Conservation (phyloP, 2,329 filamentous ascomycete genomes). For the Talaromyces sp. region DNA sequence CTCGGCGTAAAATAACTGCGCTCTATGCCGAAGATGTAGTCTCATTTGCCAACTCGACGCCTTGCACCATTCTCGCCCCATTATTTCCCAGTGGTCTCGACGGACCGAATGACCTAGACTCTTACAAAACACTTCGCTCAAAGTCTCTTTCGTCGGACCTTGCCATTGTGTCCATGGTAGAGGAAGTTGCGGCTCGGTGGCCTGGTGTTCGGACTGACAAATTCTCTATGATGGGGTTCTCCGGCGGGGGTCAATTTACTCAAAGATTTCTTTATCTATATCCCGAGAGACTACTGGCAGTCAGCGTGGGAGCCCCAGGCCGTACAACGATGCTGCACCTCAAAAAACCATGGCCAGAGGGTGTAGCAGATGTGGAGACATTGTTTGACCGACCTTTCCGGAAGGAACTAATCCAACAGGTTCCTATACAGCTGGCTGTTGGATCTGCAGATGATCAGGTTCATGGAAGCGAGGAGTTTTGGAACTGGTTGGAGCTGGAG, state of each 20-base stretch:
- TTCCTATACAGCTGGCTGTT: slow-evolving; percentile 4
- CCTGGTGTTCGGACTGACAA: slow-evolving; percentile 28
- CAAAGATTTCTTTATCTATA: slow-evolving; percentile 33
- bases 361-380: slow-evolving; percentile 1
- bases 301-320: slow-evolving; percentile 33
- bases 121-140: slow-evolving; percentile 27
- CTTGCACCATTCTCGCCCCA: slow-evolving; percentile 29
- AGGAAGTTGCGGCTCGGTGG: slow-evolving; percentile 29
- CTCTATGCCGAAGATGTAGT: slow-evolving; percentile 17
- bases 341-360: slow-evolving; percentile 8
- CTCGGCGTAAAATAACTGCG: slow-evolving; percentile 21
- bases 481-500: background rate
- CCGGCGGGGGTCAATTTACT: slow-evolving; percentile 32
- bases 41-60: slow-evolving; percentile 25
- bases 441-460: background rate
- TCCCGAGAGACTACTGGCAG: slow-evolving; percentile 27
- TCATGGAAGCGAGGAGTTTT: slow-evolving; percentile 1
- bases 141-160: slow-evolving; percentile 26
- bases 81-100: slow-evolving; percentile 32
- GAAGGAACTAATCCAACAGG: background rate
- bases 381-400: background rate
- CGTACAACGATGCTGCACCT: slow-evolving; percentile 26
- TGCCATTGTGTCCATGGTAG: slow-evolving; percentile 28
- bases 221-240: slow-evolving; percentile 30
- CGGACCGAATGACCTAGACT: slow-evolving; percentile 28